phyloP scores from a whole-genome alignment of 2,329 filamentous ascomycete species.

The Aspergillus sp. region DNA sequence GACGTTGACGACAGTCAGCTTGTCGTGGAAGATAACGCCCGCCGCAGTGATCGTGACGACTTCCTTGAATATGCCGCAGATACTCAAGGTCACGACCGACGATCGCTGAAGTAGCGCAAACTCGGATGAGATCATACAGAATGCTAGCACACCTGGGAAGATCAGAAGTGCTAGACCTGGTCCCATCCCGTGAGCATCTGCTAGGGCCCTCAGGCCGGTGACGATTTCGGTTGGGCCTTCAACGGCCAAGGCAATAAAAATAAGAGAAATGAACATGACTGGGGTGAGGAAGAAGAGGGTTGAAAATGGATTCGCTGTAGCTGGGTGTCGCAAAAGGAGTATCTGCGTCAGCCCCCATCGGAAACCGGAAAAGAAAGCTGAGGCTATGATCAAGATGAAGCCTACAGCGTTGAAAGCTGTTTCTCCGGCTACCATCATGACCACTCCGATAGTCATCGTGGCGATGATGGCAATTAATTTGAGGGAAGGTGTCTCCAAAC shows the following conservation, averaged over 20 bases:
- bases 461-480: constrained; percentile 83
- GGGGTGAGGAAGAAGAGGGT: constrained; percentile 98
- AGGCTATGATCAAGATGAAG: constrained; percentile 88
- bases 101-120: constrained; percentile 94
- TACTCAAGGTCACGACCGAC: constrained; percentile 91
- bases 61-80: constrained; percentile 98
- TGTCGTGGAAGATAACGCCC: constrained; percentile 83
- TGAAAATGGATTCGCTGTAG: constrained; percentile 93
- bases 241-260: constrained; percentile 78
- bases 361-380: constrained; percentile 93
- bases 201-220: constrained; percentile 64
- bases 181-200: constrained; percentile 65
- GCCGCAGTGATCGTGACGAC: constrained; percentile 93
- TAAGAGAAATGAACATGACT: constrained; percentile 85
- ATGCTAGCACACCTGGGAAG: constrained; percentile 88
- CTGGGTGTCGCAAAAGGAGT: constrained; percentile 85
- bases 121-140: constrained; percentile 94
- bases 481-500: constrained; percentile 82
- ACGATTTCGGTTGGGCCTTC: constrained; percentile 73
- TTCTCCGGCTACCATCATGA: constrained; percentile 98
- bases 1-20: constrained; percentile 82
- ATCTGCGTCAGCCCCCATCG: constrained; percentile 99
- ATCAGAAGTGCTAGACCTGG: constrained; percentile 72
- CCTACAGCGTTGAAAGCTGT: constrained; percentile 83
- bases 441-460: constrained; percentile 86